Evolutionary conservation across 176 grass and related monocot species (phyloP), one percentile per base, ranked within the genome.

Genomic region (Raddia distichophylla): DNA sequence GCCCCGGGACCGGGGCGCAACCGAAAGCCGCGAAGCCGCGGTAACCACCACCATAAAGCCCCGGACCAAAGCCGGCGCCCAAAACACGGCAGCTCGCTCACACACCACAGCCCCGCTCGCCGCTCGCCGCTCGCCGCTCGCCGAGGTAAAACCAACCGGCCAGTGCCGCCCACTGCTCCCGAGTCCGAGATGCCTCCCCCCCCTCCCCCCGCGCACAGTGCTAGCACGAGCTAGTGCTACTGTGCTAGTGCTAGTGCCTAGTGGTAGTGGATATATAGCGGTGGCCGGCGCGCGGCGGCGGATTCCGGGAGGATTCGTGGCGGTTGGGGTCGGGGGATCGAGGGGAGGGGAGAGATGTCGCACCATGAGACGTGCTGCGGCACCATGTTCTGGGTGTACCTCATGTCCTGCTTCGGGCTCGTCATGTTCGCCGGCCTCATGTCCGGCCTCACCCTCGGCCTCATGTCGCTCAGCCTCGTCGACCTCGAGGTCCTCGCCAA

Each of bases 391-490:
- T 98, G 92, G 92, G 58, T 98, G 18, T 91, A 89, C 81, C 64
- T 98, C 6, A 57, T 90, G 5, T 69, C 81, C 35, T 89, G 87
- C 81, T 3, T 65, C 3, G 86, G 80, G 4, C 88, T 98, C 16
- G 95, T 98, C 16, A 68, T 82, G 81, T 98, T 98, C 88, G 95
- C 95, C 2, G 95, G 95, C 0, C 91, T 98, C 86, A 98, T 95
- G 95, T 98, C 95, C 10, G 95, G 95, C 3, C 92, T 98, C 79
- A 98, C 95, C 56, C 93, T 98, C 20, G 95, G 95, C 3, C 93
- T 98, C 78, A 98, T 98, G 95, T 98, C 95, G 3, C 92, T 98
- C 86, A 98, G 95, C 84, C 84, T 98, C 63, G 93, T 98, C 82
- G 95, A 98, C 86, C 90, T 98, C 47, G 95, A 98, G 89, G 95